Evolutionary conservation across 2,329 filamentous ascomycete species (phyloP).

Genomic region (Graphilbum ipis-grandicollis): DNA sequence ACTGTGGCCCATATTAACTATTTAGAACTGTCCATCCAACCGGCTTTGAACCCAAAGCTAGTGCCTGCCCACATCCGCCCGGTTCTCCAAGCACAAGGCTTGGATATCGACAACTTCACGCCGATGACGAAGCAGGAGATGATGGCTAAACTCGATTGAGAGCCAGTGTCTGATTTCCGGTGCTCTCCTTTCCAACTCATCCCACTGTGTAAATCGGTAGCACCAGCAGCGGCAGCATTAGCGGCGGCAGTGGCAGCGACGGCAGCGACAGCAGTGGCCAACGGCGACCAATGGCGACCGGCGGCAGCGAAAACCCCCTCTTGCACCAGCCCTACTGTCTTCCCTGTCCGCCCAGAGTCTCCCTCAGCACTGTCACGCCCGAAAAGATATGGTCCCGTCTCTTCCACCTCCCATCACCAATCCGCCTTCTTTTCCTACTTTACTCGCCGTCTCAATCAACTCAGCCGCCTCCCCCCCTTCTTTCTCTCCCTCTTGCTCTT

Average conservation of each 20-base stretch:
- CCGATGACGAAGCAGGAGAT: constrained; percentile 88
- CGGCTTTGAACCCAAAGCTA: constrained; percentile 71
- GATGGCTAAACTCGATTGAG: constrained; percentile 92
- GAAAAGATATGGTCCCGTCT: neutral
- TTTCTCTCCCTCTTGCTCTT: no score
- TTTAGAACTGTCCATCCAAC: constrained; percentile 79
- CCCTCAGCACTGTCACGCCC: neutral
- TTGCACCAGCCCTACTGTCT: neutral
- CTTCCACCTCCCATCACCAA: no score
- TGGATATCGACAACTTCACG: constrained; percentile 88
- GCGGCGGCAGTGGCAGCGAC: constrained; percentile 2
- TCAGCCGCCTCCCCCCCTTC: no score
- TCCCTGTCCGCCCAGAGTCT: neutral
- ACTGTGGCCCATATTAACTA: neutral
- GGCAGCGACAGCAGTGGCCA: neutral
- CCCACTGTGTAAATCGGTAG: no score
- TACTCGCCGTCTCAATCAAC: no score
- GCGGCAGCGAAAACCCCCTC: no score
- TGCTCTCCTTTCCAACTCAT: no score
- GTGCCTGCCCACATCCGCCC: constrained; percentile 71
- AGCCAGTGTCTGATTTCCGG: no score
- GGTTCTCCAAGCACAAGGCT: constrained; percentile 54
- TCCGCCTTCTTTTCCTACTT: no score
- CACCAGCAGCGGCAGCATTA: constrained; percentile 3
- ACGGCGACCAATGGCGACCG: neutral